phyloP scores from a whole-genome alignment of 1,284 basidiomycete species.

The Trametes polyzona region DNA sequence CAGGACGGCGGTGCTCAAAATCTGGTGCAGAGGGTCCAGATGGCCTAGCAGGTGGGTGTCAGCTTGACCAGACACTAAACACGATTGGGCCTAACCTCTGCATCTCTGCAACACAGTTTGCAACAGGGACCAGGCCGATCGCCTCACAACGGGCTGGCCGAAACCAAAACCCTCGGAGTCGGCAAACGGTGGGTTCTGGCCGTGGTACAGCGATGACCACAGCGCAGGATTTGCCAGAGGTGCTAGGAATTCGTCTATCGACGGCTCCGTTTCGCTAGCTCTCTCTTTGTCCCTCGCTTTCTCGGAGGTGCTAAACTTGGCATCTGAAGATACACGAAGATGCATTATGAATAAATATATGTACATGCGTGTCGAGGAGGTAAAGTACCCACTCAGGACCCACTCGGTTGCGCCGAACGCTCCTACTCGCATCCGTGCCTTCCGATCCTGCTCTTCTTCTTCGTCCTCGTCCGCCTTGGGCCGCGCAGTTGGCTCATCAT shows the following conservation, averaged over 20 bases:
- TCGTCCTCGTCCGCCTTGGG: slow-evolving; percentile 58
- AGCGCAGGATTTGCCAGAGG: slow-evolving; percentile 57
- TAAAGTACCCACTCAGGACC: slow-evolving; percentile 56
- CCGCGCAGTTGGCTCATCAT: slow-evolving; percentile 36
- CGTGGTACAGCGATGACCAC: slow-evolving; percentile 63
- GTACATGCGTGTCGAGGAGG: slow-evolving; percentile 13
- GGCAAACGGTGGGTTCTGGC: slow-evolving; percentile 48
- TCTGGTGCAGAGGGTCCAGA: slow-evolving; percentile 44
- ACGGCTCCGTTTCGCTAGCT: slow-evolving; percentile 16
- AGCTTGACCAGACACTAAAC: not conserved
- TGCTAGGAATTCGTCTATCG: slow-evolving; percentile 33
- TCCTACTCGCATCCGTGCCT: slow-evolving; percentile 71
- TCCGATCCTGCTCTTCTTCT: slow-evolving; percentile 69
- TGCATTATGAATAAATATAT: slow-evolving; percentile 9
- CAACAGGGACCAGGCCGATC: slow-evolving; percentile 61
- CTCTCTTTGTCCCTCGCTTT: slow-evolving; percentile 28
- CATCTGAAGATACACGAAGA: slow-evolving; percentile 13
- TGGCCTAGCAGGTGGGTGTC: slow-evolving; percentile 34
- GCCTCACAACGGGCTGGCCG: slow-evolving; percentile 69
- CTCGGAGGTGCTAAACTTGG: slow-evolving; percentile 10
- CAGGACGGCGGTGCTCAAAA: slow-evolving; percentile 63
- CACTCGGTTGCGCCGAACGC: slow-evolving; percentile 74
- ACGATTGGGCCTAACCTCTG: slow-evolving; percentile 42
- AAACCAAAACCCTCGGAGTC: slow-evolving; percentile 54
- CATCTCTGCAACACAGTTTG: slow-evolving; percentile 45